These are phyloP conservation scores for rapeseed (Brassica napus) DNA, from an alignment of 345 rosid genomes.

Conservation along the genomic window Da-Ae NC_063450.1:14617501-14618000, in stretches of 20 bases:
- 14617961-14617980: neutral
- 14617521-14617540: too few relatives aligned
- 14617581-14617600: too few relatives aligned
- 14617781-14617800: neutral
- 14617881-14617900: slow-evolving; percentile 30
- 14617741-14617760: neutral
- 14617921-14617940: slow-evolving; percentile 24
- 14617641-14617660: too few relatives aligned
- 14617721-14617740: neutral
- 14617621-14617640: too few relatives aligned
- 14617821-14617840: slow-evolving; percentile 9
- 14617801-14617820: slow-evolving; percentile 31
- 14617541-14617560: too few relatives aligned
- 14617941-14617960: slow-evolving; percentile 29
- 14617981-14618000: neutral
- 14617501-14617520: too few relatives aligned
- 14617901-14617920: slow-evolving; percentile 30
- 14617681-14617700: neutral
- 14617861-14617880: slow-evolving; percentile 20
- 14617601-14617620: too few relatives aligned
- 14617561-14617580: too few relatives aligned
- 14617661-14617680: too few relatives aligned
- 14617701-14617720: neutral
- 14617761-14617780: neutral
- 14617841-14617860: slow-evolving; percentile 41